Percentiles rank a stretch among this genome's conserved stretches.
phyloP scores from a whole-genome alignment of 192 early-diverging fungal species.

The Helicostylum pulchrum region DNA sequence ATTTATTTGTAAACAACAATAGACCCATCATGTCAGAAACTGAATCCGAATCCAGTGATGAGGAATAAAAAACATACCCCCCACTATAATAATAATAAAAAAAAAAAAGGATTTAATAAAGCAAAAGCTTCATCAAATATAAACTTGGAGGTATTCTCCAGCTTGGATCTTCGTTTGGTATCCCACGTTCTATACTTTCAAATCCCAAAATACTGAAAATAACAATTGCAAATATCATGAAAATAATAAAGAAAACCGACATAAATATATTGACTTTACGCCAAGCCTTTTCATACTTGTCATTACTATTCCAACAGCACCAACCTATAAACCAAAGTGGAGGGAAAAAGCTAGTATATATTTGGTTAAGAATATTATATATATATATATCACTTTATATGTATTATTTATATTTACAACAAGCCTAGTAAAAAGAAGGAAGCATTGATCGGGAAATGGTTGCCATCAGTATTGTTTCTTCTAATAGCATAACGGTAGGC shows the following conservation, averaged over 20 bases:
- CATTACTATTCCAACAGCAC: background rate
- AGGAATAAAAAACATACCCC: constrained; percentile 13
- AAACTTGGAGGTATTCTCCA: too few relatives aligned
- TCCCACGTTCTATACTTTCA: background rate
- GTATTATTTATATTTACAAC: background rate
- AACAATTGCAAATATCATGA: constrained; percentile 1
- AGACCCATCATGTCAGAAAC: constrained; percentile 47
- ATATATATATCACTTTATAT: background rate
- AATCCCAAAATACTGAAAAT: constrained; percentile 7
- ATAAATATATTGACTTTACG: constrained; percentile 4
- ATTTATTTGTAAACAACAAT: constrained; percentile 62
- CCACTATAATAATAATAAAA: background rate
- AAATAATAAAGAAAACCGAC: constrained; percentile 13
- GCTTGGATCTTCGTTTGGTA: background rate
- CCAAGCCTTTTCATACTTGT: constrained; percentile 2
- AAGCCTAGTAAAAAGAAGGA: constrained; percentile 9
- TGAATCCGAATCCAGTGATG: constrained; percentile 38
- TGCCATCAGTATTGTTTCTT: too few relatives aligned
- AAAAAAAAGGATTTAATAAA: background rate
- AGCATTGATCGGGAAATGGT: background rate
- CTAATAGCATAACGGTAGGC: too few relatives aligned
- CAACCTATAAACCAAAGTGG: constrained; percentile 10
- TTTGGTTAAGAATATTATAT: background rate
- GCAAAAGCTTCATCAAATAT: too few relatives aligned
- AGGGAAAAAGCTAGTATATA: constrained; percentile 1